Evolutionary conservation across 768 basidiomycete genomes (phyloP), one percentile per base, ranked within the genome.

Genomic region (Lactarius psammicola): DNA sequence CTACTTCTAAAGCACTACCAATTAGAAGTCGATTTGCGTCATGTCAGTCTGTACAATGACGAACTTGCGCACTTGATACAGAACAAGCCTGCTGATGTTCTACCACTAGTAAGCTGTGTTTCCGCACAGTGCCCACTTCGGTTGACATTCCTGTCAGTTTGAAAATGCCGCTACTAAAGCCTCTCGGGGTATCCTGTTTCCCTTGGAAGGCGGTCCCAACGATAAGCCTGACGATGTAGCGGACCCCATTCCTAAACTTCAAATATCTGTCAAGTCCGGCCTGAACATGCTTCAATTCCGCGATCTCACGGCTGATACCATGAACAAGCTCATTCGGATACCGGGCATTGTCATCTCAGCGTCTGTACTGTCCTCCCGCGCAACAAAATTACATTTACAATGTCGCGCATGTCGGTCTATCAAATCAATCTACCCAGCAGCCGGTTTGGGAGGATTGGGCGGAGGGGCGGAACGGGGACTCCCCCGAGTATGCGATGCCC

Each of bases 341-440:
- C 97, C 97, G 2, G 97, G 97, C 36, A 99, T 99, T 72, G 95
- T 98, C 74, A 98, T 98, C 74, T 95, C 95, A 36, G 93, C 97
- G 0, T 96, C 95, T 11, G 89, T 94, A 20, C 84, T 98, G 26
- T 92, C 94, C 0, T 92, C 96, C 2, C 88, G 96, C 53, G 94
- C 97, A 11, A 95, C 94, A 26, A 92, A 90, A 69, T 83, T 99
- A 5, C 89, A 92, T 71, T 82, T 99, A 20, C 94, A 95, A 76
- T 99, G 97, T 76, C 92, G 94, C 64, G 87, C 88, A 1, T 99
- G 97, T 75, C 84, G 92, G 40, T 85, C 87, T 3, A 84, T 86
- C 10, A 94, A 92, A 75, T 83, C 83, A 0, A 82, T 98, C 46
- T 85, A 88, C 66, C 93, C 94, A 9, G 78, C 84, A 23, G 85